phyloP scores from a whole-genome alignment of 2,329 filamentous ascomycete genomes.

The Coniochaeta hoffmannii region DNA sequence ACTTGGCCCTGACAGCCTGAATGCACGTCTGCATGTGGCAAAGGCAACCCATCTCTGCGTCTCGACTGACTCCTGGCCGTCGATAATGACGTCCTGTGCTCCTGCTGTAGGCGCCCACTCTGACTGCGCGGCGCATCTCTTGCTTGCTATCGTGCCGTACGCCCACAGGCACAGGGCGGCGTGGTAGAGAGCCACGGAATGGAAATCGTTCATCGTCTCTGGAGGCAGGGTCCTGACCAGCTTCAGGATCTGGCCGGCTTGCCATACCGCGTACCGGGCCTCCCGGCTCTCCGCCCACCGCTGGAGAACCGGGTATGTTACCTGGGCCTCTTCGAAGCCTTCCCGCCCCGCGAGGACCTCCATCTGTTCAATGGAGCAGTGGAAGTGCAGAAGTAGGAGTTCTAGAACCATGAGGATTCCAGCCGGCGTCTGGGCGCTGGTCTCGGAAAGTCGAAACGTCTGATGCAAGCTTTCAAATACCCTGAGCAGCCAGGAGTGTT shows the following conservation, averaged over 20 bases:
- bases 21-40: too few species aligned
- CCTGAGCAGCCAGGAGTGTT: too few species aligned
- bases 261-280: constrained; percentile 55
- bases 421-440: constrained; percentile 39
- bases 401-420: constrained; percentile 37
- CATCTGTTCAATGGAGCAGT: constrained; percentile 57
- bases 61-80: constrained; percentile 44
- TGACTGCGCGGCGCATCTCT: constrained; percentile 25
- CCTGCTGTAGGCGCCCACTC: neutral
- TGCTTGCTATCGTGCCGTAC: constrained; percentile 53
- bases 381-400: constrained; percentile 54
- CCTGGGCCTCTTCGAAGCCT: constrained; percentile 56
- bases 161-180: constrained; percentile 62
- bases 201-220: constrained; percentile 54
- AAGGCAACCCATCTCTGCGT: constrained; percentile 50
- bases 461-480: too few species aligned
- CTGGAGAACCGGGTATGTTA: constrained; percentile 49
- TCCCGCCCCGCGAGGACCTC: constrained; percentile 62
- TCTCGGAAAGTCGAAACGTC: constrained; percentile 51
- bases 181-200: constrained; percentile 62
- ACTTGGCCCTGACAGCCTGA: too few species aligned
- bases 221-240: constrained; percentile 47
- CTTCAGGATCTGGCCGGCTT: constrained; percentile 59
- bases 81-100: constrained; percentile 35
- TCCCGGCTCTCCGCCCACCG: constrained; percentile 49